Base-by-base conservation (phyloP, 805 yeast species). In the Helenozyma baotianmanensis region DNA sequence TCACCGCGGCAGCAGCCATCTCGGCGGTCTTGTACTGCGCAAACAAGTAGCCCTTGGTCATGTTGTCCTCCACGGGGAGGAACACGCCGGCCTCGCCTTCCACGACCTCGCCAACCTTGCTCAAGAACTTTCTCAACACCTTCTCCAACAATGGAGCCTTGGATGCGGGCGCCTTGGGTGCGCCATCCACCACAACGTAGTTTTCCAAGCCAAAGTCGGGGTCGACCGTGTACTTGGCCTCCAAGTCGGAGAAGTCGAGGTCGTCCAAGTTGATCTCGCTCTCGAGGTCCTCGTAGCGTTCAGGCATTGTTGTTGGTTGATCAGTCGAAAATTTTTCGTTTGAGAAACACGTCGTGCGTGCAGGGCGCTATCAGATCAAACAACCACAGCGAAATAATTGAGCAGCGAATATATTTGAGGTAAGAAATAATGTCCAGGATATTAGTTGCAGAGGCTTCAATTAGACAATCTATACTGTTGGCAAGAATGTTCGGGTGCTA, bases 81-180 rank as follows among this genome's bases (percentile, higher is more conserved):
- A 76, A 70, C 55, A 92, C 73, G 34, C 87, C 90, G 29, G 74
- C 78, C 27, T 65, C 71, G 15, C 71, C 72, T 31, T 54, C 70
- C 14, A 58, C 68, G 26, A 92, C 79, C 43, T 78, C 79, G 32
- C 96, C 97, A 28, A 78, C 88, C 43, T 76, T 74, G 29, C 77
- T 65, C 54, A 92, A 81, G 33, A 87, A 72, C 66, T 89, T 90
- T 48, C 73, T 76, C 53, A 92, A 73, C 27, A 94, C 97, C 60
- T 86, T 89, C 47, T 80, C 74, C 55, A 92, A 74, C 38, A 84
- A 78, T 35, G 87, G 84, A 32, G 80, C 84, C 64, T 92, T 92
- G 33, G 86, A 59, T 56, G 82, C 95, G 38, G 97, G 96, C 16
- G 95, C 95, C 41, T 87, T 70, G 47, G 99, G 99, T 9, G 95